A percentile compares a stretch with the other conserved stretches of the same genome.
Evolutionary conservation across 2,329 filamentous ascomycete genomes (phyloP).

Genomic region (Huntiella moniliformis): DNA sequence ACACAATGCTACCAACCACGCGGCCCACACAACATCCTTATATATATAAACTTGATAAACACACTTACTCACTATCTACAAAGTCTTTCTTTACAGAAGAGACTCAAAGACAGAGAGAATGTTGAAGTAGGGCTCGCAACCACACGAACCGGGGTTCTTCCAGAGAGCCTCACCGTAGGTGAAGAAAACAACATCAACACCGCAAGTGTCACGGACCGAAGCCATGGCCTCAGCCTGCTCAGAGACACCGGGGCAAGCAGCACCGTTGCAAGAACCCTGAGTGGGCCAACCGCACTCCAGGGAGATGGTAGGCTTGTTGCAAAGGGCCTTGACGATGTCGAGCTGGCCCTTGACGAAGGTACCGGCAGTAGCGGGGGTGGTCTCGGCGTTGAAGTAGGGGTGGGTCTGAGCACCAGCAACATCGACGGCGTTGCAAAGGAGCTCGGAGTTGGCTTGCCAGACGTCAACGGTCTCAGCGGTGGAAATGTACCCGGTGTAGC

Average conservation of each 20-base stretch:
- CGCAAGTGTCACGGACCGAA: slow-evolving; percentile 46
- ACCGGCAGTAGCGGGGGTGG: slow-evolving; percentile 47
- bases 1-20: no score
- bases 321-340: slow-evolving; percentile 48
- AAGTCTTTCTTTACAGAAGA: not conserved
- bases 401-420: slow-evolving; percentile 75
- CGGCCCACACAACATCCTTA: no score
- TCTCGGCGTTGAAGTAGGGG: slow-evolving; percentile 73
- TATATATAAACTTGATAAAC: not conserved
- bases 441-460: slow-evolving; percentile 44
- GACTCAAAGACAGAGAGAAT: slow-evolving; percentile 17
- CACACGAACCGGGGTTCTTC: slow-evolving; percentile 53
- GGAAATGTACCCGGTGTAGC: slow-evolving; percentile 59
- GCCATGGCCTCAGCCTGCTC: slow-evolving; percentile 58
- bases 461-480: slow-evolving; percentile 72
- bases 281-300: slow-evolving; percentile 85
- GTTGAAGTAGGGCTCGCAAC: slow-evolving; percentile 70
- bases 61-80: not conserved
- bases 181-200: slow-evolving; percentile 61
- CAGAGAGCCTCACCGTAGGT: slow-evolving; percentile 61
- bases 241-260: slow-evolving; percentile 43
- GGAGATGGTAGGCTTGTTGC: slow-evolving; percentile 60
- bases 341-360: slow-evolving; percentile 59
- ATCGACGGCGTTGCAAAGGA: slow-evolving; percentile 57
- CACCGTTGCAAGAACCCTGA: slow-evolving; percentile 48